A percentile compares a stretch with the other conserved stretches of the same genome.
These are phyloP conservation scores for Pogostemon cablin DNA, from an alignment of 257 asterid species.

Conservation along the genomic window DNA sequence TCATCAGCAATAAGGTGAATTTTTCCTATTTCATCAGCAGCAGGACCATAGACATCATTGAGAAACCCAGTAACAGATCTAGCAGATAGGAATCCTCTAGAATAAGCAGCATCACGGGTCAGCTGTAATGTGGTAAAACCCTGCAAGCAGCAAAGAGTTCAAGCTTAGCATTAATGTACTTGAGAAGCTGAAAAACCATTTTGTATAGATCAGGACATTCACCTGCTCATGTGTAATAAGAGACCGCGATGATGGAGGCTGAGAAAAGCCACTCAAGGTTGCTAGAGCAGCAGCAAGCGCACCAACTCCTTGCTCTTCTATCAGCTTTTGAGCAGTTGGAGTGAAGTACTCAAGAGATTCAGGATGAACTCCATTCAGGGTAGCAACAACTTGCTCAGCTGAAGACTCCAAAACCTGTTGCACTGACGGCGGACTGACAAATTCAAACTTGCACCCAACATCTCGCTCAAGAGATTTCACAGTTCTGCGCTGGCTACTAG, in stretches of 20 bases:
- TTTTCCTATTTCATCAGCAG: constrained; percentile 91
- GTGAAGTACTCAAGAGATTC: constrained; percentile 57
- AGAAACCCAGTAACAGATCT: constrained; percentile 90
- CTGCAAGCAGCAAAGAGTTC: constrained; percentile 43
- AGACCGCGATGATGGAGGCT: constrained; percentile 65
- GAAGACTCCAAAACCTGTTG: constrained; percentile 84
- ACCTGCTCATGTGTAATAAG: constrained; percentile 66
- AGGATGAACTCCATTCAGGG: constrained; percentile 58
- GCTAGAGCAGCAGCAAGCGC: constrained; percentile 66
- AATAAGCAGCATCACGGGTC: constrained; percentile 57
- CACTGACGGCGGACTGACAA: constrained; percentile 67
- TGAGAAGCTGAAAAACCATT: constrained; percentile 4
- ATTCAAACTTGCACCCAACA: constrained; percentile 77
- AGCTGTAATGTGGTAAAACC: constrained; percentile 82
- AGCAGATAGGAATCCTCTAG: constrained; percentile 77
- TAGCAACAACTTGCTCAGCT: constrained; percentile 57
- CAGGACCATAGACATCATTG: constrained; percentile 79
- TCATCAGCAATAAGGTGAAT: constrained; percentile 78
- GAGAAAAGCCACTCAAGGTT: constrained; percentile 59
- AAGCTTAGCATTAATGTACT: background rate
- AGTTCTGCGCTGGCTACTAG: constrained; percentile 73
- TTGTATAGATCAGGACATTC: constrained; percentile 4
- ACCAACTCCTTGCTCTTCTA: constrained; percentile 50
- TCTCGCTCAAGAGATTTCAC: constrained; percentile 80
- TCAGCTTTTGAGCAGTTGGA: constrained; percentile 57